Base-by-base conservation (phyloP, 116 monocot genomes). In the Trichopus zeylanicus region DNA sequence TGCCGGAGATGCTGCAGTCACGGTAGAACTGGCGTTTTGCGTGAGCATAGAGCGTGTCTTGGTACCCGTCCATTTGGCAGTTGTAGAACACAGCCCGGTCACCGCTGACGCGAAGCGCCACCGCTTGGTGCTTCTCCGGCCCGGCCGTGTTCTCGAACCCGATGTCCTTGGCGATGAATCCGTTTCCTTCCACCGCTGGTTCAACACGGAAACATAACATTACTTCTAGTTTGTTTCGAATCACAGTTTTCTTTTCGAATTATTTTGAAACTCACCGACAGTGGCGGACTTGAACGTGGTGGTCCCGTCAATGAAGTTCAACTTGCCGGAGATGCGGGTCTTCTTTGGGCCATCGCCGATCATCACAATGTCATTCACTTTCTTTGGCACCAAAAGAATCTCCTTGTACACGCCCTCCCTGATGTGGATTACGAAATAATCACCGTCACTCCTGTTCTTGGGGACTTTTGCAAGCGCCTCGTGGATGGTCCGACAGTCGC, bases 11-110 rank as follows among this genome's bases (percentile, higher is more conserved):
- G 53, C 64, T 75, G 73, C 93, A 93, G 3, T 93, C 85, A 2
- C 93, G 74, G 75, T 85, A 93, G 85, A 82, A 85, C 70, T 93
- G 93, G 9, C 93, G 75, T 24, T 85, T 67, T 25, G 77, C 73
- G 80, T 93, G 89, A 26, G 62, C 69, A 71, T 93, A 88, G 11
- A 93, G 85, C 12, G 85, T 88, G 79, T 93, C 93, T 56, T 88
- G 93, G 67, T 85, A 85, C 0, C 77, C 89, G 53, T 93, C 85
- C 38, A 93, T 72, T 2, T 59, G 73, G 61, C 88, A 88, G 22
- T 74, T 64, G 85, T 85, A 93, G 78, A 93, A 93, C 35, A 89
- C 78, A 3, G 93, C 74, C 29, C 31, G 34, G 73, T 88, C 93
- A 5, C 79, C 69, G 12, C 79, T 77, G 13, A 82, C 93, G 11